Conservation (phyloP, 257 asterid genomes). For the Solanum rostratum region DNA sequence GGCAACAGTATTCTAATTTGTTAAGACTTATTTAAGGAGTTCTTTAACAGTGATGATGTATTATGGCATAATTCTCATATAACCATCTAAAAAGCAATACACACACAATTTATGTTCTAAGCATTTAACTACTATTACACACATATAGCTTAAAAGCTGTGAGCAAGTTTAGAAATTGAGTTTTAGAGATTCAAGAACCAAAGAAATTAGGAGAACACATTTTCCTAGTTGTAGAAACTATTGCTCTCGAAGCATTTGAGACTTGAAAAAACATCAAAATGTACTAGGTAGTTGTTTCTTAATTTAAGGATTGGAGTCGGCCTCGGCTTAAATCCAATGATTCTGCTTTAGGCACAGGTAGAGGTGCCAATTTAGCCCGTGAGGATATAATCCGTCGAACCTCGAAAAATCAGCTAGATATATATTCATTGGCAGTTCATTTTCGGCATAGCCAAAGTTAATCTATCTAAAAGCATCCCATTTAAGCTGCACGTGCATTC, state of each 20-base stretch:
- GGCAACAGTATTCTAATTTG: background rate
- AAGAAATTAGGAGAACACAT: background rate
- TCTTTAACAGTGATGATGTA: background rate
- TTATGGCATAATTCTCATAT: background rate
- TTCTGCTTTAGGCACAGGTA: background rate
- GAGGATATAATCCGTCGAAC: background rate
- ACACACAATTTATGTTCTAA: background rate
- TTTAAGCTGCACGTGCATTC: background rate
- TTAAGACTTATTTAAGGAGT: background rate
- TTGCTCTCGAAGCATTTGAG: background rate
- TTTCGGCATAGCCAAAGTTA: background rate
- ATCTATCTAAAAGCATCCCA: background rate
- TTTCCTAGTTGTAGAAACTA: background rate
- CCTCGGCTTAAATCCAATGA: background rate
- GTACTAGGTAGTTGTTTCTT: background rate
- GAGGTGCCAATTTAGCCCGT: background rate
- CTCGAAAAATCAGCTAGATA: background rate
- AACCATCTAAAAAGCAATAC: background rate
- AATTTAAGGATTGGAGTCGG: background rate
- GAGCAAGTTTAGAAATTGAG: background rate
- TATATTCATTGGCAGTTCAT: background rate
- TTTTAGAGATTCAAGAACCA: background rate
- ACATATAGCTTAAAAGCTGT: background rate
- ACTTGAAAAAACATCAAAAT: background rate
- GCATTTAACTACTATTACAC: background rate